phyloP scores from a whole-genome alignment of 2,329 filamentous ascomycete species.

The Colletotrichum sp. region DNA sequence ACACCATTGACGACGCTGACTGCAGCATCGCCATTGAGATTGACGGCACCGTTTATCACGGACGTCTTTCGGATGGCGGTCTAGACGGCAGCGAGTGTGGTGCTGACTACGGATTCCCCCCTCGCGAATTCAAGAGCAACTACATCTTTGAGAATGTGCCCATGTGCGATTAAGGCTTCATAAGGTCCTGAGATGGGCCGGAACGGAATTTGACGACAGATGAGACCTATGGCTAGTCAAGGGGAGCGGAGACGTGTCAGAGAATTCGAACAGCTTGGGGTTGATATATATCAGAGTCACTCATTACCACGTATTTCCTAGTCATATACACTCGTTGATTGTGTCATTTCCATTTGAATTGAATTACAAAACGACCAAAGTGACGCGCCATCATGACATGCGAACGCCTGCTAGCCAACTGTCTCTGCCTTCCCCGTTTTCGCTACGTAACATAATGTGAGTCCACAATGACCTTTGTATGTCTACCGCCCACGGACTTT shows the following conservation, averaged over 20 bases:
- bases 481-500: background rate
- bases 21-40: background rate
- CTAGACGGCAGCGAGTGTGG: background rate
- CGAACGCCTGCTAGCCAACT: background rate
- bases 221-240: background rate
- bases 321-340: background rate
- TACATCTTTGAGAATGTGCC: background rate
- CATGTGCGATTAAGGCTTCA: background rate
- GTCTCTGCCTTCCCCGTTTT: background rate
- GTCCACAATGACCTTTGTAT: background rate
- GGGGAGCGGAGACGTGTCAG: background rate
- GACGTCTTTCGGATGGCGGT: background rate
- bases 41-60: background rate
- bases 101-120: background rate
- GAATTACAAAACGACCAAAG: background rate
- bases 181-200: background rate
- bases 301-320: background rate
- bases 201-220: background rate
- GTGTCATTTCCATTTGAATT: background rate
- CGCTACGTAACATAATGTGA: background rate
- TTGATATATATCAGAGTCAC: background rate
- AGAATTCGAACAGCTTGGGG: background rate
- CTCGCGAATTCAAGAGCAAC: background rate
- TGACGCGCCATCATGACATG: background rate
- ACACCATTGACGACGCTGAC: background rate